These are phyloP conservation scores for Pyropia yezoensis DNA, from an alignment of 23 red algal genomes.

Conservation along the genomic window DNA sequence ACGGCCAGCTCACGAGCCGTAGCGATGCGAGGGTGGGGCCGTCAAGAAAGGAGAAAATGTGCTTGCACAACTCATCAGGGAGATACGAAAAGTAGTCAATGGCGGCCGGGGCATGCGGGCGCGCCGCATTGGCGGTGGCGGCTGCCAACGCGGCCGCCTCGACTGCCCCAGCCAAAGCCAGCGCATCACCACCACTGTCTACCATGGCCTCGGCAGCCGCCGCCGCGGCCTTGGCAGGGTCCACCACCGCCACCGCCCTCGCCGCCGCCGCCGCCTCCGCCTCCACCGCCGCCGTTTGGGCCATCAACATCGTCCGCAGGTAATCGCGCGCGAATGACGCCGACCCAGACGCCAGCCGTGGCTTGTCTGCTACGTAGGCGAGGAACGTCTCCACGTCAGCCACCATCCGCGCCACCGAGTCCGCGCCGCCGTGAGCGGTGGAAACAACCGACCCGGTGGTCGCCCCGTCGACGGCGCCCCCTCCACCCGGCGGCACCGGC, in stretches of 20 bases:
- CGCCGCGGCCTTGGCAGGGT: too few relatives aligned
- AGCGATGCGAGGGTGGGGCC: conserved; percentile 61
- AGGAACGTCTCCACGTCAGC: conserved; percentile 54
- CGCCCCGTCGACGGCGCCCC: too few relatives aligned
- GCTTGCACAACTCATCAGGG: conserved; percentile 85
- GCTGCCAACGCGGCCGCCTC: too few relatives aligned
- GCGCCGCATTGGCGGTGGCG: too few relatives aligned
- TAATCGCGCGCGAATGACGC: conserved; percentile 87
- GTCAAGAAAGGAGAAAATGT: conserved; percentile 83
- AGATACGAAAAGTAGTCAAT: conserved; percentile 20
- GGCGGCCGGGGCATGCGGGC: too few relatives aligned
- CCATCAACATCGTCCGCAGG: conserved; percentile 72
- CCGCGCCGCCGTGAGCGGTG: neutral
- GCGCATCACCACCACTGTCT: too few relatives aligned
- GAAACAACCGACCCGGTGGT: too few relatives aligned
- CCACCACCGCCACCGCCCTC: too few relatives aligned
- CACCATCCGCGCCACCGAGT: conserved; percentile 73
- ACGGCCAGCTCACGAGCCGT: conserved; percentile 62
- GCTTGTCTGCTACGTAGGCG: conserved; percentile 63
- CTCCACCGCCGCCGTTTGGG: conserved; percentile 32
- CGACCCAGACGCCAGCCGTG: conserved; percentile 56
- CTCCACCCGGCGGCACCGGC: too few relatives aligned
- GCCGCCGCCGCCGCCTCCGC: too few relatives aligned
- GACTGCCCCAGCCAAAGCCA: too few relatives aligned
- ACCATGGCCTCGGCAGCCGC: too few relatives aligned